Base-by-base conservation (phyloP, 768 basidiomycete genomes). In the Russula sp. region DNA sequence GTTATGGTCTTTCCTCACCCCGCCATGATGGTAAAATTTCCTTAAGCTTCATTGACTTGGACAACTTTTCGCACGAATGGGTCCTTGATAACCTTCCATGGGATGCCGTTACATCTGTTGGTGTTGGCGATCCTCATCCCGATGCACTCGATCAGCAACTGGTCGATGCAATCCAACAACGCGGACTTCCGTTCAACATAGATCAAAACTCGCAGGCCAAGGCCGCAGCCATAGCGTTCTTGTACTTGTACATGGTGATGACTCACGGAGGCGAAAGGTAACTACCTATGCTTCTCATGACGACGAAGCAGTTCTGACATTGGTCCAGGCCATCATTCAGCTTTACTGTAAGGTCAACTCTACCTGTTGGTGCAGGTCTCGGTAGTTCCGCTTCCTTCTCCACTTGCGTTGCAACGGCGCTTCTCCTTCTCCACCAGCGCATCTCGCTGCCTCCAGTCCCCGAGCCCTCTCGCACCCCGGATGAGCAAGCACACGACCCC, bases 321-420 rank as follows among this genome's bases (percentile, higher is more conserved):
- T 61, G 56, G 49, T 59, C 11, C 22, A 94, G 93, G 59, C 88
- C 87, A 10, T 79, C 86, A 0, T 83, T 93, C 73, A 85, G 87
- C 66, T 88, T 96, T 71, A 80, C 85, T 25, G 83, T 87, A 42
- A 91, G 96, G 49, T 87, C 93, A 38, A 90, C 92, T 25, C 81
- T 98, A 6, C 97, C 97, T 34, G 86, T 98, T 60, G 89, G 92
- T 8, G 97, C 97, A 16, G 97, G 97, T 49, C 86, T 98, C 52
- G 97, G 97, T 25, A 98, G 96, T 13, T 97, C 94, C 22, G 97
- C 97, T 7, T 93, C 97, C 25, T 98, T 88, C 76, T 98, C 95
- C 3, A 84, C 86, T 20, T 97, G 95, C 71, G 76, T 88, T 48
- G 85, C 93, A 10, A 86, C 90, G 1, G 78, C 90, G 6, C 78